Conservation (phyloP, 2,329 filamentous ascomycete genomes). For the Mariannaea sp. region DNA sequence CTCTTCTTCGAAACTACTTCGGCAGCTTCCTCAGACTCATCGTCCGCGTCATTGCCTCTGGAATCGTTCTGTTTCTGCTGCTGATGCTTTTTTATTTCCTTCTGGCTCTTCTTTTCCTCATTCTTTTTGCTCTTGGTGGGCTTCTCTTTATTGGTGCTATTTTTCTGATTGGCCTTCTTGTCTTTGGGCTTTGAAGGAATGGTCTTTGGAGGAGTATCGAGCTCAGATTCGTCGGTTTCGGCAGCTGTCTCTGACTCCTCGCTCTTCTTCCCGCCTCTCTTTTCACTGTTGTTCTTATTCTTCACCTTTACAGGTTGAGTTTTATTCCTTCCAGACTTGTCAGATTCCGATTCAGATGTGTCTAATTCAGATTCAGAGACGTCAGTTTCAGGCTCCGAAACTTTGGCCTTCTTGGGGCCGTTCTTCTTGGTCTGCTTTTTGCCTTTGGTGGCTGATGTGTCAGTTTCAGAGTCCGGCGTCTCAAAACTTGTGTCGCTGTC, state of each 20-base stretch:
- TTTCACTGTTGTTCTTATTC: slow-evolving; percentile 15
- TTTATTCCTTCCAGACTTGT: slow-evolving; percentile 21
- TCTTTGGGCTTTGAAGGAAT: slow-evolving; percentile 17
- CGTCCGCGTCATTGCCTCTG: slow-evolving; percentile 12
- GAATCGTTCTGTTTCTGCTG: slow-evolving; percentile 24
- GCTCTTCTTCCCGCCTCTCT: slow-evolving; percentile 13
- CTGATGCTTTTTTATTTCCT: slow-evolving; percentile 26
- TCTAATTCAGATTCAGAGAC: slow-evolving; percentile 35
- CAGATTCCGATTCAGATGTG: slow-evolving; percentile 29
- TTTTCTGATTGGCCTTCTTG: slow-evolving; percentile 17
- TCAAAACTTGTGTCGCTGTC: slow-evolving; percentile 12
- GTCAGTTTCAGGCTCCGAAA: slow-evolving; percentile 33
- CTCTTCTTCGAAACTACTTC: slow-evolving; percentile 24
- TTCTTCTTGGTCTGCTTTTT: slow-evolving; percentile 16
- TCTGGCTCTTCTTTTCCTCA: slow-evolving; percentile 13
- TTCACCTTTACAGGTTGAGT: slow-evolving; percentile 14
- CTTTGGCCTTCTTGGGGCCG: slow-evolving; percentile 26
- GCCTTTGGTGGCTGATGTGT: slow-evolving; percentile 20
- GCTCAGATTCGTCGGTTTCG: slow-evolving; percentile 26
- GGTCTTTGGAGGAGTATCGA: slow-evolving; percentile 16
- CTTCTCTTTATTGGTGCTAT: slow-evolving; percentile 20
- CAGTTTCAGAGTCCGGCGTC: slow-evolving; percentile 31
- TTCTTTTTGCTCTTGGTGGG: slow-evolving; percentile 14
- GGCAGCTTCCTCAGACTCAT: slow-evolving; percentile 7
- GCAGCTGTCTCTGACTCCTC: slow-evolving; percentile 14